Base-by-base conservation (phyloP, 345 rosid species). In the Arabis hirsuta region DNA sequence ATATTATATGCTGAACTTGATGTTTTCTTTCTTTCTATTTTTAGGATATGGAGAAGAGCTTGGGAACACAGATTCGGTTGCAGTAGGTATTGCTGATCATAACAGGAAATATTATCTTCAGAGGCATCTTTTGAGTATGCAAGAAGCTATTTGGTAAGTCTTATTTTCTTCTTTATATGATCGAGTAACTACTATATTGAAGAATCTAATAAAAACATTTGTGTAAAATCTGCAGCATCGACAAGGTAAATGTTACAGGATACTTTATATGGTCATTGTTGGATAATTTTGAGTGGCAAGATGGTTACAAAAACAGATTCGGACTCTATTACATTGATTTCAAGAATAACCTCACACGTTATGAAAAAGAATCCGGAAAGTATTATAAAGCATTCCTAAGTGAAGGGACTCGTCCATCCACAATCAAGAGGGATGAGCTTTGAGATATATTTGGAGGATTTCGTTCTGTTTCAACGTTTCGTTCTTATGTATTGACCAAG, bases 241-340 rank as follows among this genome's bases (percentile, higher is more conserved):
- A 71, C 68, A 74, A 82, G 1, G 82, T 67, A 38, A 71, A 55
- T 2, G 82, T 81, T 5, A 78, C 82, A 4, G 80, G 86, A 20
- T 80, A 84, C 43, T 83, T 83, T 58, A 73, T 76, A 59, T 79
- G 87, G 84, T 81, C 87, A 3, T 64, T 83, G 67, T 14, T 83
- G 47, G 87, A 83, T 41, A 73, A 80, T 60, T 80, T 82, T 7
- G 86, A 82, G 47, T 82, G 84, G 84, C 43, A n/a, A 20, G 11
- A n/a, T 45, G 81, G 84, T 8, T 84, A 76, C 3, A 62, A 58
- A 0, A 65, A 68, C 2, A 66, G 85, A 32, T 82, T 80, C n/a
- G 88, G 83, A 39, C 51, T 84, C 12, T 50, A 73, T 27, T 36
- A 57, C 60, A 52, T 82, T 7, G 85, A 82, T 50, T 81, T 48